A percentile compares a stretch with the other conserved stretches of the same genome.
Conservation (phyloP, 2,329 filamentous ascomycete genomes). For the Laburnicola sp. region DNA sequence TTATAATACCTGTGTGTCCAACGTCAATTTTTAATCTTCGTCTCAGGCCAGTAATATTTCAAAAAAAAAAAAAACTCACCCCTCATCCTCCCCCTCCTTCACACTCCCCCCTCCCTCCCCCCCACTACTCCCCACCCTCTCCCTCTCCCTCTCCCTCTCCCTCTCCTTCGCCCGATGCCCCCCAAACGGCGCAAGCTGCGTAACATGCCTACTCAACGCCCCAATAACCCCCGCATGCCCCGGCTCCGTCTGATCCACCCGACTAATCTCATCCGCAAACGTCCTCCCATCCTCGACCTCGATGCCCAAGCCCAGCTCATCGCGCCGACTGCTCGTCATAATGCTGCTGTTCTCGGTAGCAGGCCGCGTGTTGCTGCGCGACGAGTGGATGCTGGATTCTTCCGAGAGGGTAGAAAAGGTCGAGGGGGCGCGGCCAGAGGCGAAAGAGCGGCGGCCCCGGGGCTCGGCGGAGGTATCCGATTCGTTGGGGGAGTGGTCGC, state of each 20-base stretch:
- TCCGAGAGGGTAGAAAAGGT: conserved; percentile 36
- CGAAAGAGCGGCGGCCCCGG: conserved; percentile 32
- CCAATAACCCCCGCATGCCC: conserved; percentile 40
- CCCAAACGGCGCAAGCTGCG: conserved; percentile 33
- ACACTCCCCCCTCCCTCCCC: conserved; percentile 21
- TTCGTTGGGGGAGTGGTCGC: conserved; percentile 38
- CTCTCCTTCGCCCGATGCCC: conserved; percentile 20
- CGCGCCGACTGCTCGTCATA: conserved; percentile 24
- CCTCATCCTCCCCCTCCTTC: conserved; percentile 2
- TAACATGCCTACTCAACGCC: conserved; percentile 39
- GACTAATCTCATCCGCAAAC: conserved; percentile 42
- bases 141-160: conserved; percentile 15
- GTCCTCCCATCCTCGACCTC: conserved; percentile 35
- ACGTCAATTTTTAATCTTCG: too few species aligned
- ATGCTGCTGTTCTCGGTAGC: conserved; percentile 30
- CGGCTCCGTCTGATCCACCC: conserved; percentile 44
- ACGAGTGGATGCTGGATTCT: conserved; percentile 22
- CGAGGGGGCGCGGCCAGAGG: conserved; percentile 36
- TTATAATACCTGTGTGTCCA: too few species aligned
- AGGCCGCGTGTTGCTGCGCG: conserved; percentile 16
- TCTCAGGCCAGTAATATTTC: too few species aligned
- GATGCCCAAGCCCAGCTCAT: conserved; percentile 21
- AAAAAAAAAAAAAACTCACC: conserved; percentile 2
- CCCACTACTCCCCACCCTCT: conserved; percentile 18
- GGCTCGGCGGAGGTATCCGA: conserved; percentile 33